Evolutionary conservation across 768 basidiomycete genomes (phyloP).

Genomic region (Terana coerulea): DNA sequence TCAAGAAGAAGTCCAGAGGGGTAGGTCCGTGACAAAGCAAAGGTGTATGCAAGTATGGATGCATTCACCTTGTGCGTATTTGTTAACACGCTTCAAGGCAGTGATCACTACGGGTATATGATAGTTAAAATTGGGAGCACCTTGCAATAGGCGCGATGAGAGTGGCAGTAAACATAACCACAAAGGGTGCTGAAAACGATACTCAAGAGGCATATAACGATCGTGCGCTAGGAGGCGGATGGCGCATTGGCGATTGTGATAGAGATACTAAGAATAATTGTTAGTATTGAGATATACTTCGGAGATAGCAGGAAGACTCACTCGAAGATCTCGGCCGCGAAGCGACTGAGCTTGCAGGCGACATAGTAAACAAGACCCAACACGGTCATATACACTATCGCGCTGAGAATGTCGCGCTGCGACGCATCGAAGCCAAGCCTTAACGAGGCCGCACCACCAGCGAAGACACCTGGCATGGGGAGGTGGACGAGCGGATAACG

Average conservation of each 20-base stretch:
- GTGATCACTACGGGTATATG: conserved; percentile 7
- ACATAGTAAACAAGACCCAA: neutral
- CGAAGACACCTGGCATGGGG: neutral
- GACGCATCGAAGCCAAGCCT: neutral
- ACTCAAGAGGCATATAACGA: neutral
- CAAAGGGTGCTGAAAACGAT: neutral
- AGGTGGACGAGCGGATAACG: neutral
- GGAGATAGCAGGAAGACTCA: neutral
- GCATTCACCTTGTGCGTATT: neutral
- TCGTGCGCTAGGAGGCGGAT: conserved; percentile 2
- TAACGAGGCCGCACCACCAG: neutral
- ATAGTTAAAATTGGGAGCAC: too few species aligned
- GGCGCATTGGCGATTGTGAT: neutral
- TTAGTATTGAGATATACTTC: neutral
- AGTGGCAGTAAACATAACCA: conserved; percentile 5
- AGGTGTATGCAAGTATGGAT: neutral
- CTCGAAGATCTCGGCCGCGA: conserved; percentile 1
- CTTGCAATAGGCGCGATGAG: too few species aligned
- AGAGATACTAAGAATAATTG: neutral
- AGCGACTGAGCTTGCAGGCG: neutral
- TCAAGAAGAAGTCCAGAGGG: conserved; percentile 7
- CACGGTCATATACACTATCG: neutral
- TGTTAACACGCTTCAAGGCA: neutral
- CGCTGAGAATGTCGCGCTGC: neutral
- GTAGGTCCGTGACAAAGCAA: conserved; percentile 1